phyloP scores from a whole-genome alignment of 306 rosid genomes.

The Argentina anserina region DNA sequence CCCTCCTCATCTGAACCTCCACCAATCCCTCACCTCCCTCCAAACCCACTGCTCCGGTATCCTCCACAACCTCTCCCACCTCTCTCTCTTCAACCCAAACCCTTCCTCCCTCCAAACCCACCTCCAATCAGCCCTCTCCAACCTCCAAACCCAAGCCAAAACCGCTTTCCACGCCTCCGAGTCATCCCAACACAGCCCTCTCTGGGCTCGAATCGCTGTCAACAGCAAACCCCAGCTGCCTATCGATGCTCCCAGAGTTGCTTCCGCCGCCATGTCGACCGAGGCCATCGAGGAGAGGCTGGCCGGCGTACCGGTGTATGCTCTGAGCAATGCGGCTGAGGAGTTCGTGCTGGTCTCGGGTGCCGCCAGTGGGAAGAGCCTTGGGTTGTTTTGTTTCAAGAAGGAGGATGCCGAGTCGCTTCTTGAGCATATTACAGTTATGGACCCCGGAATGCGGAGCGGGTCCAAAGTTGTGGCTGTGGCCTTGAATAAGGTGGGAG shows the following conservation, averaged over 20 bases:
- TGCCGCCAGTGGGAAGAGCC: slow-evolving; percentile 47
- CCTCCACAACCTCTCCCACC: slow-evolving; percentile 31
- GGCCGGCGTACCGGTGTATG: slow-evolving; percentile 87
- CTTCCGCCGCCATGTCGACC: slow-evolving; percentile 39
- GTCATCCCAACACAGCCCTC: slow-evolving; percentile 23
- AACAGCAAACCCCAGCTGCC: slow-evolving; percentile 8
- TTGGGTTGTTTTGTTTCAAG: slow-evolving; percentile 82
- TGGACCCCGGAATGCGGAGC: slow-evolving; percentile 53
- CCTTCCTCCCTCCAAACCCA: slow-evolving; percentile 36
- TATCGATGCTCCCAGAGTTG: slow-evolving; percentile 7
- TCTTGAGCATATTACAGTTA: slow-evolving; percentile 51
- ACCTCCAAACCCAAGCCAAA: slow-evolving; percentile 37
- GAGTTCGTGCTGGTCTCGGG: slow-evolving; percentile 87
- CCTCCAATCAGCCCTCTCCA: slow-evolving; percentile 32
- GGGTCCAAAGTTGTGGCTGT: slow-evolving; percentile 91
- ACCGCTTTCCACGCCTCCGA: slow-evolving; percentile 22
- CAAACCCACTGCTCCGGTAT: slow-evolving; percentile 45
- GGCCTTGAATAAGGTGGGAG: slow-evolving; percentile 72
- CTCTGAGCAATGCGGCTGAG: slow-evolving; percentile 72
- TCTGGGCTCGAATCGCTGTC: slow-evolving; percentile 60
- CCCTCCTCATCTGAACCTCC: slow-evolving; percentile 32
- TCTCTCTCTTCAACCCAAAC: slow-evolving; percentile 30
- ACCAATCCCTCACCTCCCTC: slow-evolving; percentile 34
- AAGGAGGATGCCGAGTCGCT: slow-evolving; percentile 81
- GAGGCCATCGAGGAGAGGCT: slow-evolving; percentile 78